phyloP scores from a whole-genome alignment of 2,329 filamentous ascomycete species.

The Ilyonectria sp. region DNA sequence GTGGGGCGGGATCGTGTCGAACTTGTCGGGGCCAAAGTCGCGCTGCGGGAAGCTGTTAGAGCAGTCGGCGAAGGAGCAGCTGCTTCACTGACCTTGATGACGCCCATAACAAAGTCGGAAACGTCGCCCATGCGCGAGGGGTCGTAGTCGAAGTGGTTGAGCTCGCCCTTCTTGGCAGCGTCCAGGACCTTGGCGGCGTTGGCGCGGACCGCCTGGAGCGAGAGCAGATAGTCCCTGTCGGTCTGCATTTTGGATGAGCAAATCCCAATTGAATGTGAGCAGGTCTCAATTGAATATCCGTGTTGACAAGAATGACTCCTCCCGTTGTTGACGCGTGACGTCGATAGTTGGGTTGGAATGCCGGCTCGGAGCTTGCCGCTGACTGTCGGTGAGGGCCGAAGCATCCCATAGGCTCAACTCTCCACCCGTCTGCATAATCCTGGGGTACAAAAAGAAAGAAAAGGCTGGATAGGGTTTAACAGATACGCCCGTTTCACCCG shows the following conservation, averaged over 20 bases:
- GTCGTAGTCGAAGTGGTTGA: conserved; percentile 61
- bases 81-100: conserved; percentile 57
- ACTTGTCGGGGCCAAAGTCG: conserved; percentile 66
- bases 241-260: not conserved
- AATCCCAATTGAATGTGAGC: not conserved
- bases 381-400: conserved; percentile 7
- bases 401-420: not conserved
- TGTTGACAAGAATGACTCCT: not conserved
- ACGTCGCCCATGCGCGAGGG: conserved; percentile 54
- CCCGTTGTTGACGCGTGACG: not conserved
- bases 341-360: not conserved
- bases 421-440: conserved; percentile 2
- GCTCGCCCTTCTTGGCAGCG: conserved; percentile 53
- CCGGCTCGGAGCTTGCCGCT: not conserved
- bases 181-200: conserved; percentile 51
- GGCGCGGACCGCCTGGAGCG: conserved; percentile 55
- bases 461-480: not conserved
- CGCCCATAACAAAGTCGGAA: conserved; percentile 58
- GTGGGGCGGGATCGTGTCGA: conserved; percentile 65
- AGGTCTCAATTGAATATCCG: not conserved
- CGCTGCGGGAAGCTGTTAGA: conserved; percentile 51
- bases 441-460: not conserved
- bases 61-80: not conserved
- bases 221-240: conserved; percentile 52
- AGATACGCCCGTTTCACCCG: not conserved